These are phyloP conservation scores for Neofusicoccum ribis DNA, from an alignment of 2,329 filamentous ascomycete species.

Conservation along the genomic window DNA sequence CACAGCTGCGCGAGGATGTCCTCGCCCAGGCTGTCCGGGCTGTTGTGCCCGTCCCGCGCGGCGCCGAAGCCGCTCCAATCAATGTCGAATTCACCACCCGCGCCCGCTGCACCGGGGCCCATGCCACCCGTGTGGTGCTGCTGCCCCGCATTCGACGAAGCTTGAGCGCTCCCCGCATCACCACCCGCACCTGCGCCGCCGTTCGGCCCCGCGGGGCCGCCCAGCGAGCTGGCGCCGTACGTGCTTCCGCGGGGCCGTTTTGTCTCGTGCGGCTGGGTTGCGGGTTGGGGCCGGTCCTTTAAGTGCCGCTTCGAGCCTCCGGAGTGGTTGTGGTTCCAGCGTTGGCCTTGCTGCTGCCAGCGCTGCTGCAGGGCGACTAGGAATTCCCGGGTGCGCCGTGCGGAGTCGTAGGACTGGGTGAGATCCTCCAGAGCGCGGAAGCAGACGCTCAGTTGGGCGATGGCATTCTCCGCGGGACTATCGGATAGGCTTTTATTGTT, in stretches of 20 bases:
- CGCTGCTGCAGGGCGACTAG: slow-evolving; percentile 19
- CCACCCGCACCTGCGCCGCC: neutral
- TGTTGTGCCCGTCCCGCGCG: slow-evolving; percentile 1
- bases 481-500: neutral
- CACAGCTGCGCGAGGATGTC: slow-evolving; percentile 19
- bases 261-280: neutral
- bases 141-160: neutral
- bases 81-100: slow-evolving; percentile 9
- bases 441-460: slow-evolving; percentile 19
- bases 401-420: slow-evolving; percentile 18
- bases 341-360: slow-evolving; percentile 9
- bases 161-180: neutral
- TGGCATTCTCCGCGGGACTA: slow-evolving; percentile 5
- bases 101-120: neutral
- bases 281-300: slow-evolving; percentile 1
- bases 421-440: slow-evolving; percentile 19
- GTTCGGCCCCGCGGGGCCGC: neutral
- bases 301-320: slow-evolving; percentile 10
- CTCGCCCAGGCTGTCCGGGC: slow-evolving; percentile 16
- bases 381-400: slow-evolving; percentile 16
- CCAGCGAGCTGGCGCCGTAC: slow-evolving; percentile 5
- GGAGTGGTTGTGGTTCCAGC: neutral
- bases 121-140: neutral
- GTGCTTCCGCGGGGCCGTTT: slow-evolving; percentile 16
- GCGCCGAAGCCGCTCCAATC: slow-evolving; percentile 13